phyloP scores from a whole-genome alignment of 768 basidiomycete genomes.

The Lentinula raphanica region DNA sequence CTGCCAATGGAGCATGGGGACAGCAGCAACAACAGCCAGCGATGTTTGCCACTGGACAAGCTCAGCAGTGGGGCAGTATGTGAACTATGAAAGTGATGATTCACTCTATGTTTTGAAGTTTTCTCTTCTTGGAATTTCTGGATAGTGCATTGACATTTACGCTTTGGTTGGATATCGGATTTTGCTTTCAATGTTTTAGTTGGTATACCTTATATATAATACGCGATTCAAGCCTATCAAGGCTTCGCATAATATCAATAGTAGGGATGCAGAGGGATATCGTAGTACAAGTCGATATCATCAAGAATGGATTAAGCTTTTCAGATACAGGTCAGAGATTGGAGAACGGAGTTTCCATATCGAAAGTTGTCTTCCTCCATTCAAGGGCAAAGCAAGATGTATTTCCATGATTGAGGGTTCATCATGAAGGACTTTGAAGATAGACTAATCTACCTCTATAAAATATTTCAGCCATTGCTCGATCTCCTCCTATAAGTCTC shows the following conservation, averaged over 20 bases:
- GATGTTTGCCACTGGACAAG: constrained; percentile 6
- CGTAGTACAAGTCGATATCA: too few relatives aligned
- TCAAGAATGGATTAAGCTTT: too few relatives aligned
- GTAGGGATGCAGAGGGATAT: too few relatives aligned
- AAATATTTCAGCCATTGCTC: background rate
- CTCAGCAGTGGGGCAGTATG: constrained; percentile 33
- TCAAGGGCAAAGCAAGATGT: too few relatives aligned
- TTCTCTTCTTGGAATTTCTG: background rate
- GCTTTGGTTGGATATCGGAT: background rate
- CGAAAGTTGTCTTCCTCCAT: too few relatives aligned
- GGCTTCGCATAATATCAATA: background rate
- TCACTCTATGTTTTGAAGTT: background rate
- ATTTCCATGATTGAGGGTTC: too few relatives aligned
- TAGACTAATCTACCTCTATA: too few relatives aligned
- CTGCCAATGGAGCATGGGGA: constrained; percentile 5
- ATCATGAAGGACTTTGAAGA: too few relatives aligned
- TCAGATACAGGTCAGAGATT: too few relatives aligned
- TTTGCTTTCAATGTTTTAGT: background rate
- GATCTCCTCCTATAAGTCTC: constrained; percentile 10
- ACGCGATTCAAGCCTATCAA: background rate
- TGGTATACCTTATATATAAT: background rate
- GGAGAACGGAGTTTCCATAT: too few relatives aligned
- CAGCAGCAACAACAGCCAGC: constrained; percentile 10
- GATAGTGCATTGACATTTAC: background rate
- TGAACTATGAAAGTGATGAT: too few relatives aligned